Conservation (phyloP, 108 stramenopile species). For the Discostella pseudostelligera region DNA sequence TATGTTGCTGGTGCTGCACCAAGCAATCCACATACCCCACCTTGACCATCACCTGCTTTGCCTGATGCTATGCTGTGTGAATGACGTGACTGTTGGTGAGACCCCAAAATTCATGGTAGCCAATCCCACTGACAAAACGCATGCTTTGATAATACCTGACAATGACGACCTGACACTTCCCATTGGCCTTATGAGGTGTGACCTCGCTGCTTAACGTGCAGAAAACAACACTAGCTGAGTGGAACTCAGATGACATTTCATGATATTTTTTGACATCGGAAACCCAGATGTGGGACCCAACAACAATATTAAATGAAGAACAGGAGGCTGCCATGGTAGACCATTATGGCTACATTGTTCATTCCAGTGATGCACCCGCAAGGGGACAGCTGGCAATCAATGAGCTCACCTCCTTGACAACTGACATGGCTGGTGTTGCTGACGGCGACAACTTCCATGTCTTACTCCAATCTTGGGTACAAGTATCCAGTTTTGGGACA, state of each 20-base stretch:
- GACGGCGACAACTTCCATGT: background rate
- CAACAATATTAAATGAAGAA: background rate
- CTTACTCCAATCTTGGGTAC: background rate
- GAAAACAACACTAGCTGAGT: background rate
- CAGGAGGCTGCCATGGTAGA: conserved; percentile 10
- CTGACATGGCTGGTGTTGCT: background rate
- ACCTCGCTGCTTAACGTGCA: conserved; percentile 1
- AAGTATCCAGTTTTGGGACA: background rate
- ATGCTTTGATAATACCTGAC: conserved; percentile 8
- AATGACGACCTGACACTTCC: background rate
- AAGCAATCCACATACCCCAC: conserved; percentile 16
- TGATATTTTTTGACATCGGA: conserved; percentile 4
- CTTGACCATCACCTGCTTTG: conserved; percentile 27
- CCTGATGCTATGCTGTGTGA: conserved; percentile 26
- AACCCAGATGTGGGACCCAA: conserved; percentile 10
- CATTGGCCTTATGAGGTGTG: background rate
- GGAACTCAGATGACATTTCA: background rate
- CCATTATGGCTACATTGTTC: background rate
- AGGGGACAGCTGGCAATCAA: background rate
- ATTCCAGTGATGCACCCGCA: background rate
- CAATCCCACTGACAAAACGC: conserved; percentile 13
- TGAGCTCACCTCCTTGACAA: background rate
- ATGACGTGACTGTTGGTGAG: conserved; percentile 19
- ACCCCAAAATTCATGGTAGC: conserved; percentile 13
- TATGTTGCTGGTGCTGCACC: conserved; percentile 6